Conservation (phyloP, 768 basidiomycete species). For the Porpolomopsis calyptriformis region DNA sequence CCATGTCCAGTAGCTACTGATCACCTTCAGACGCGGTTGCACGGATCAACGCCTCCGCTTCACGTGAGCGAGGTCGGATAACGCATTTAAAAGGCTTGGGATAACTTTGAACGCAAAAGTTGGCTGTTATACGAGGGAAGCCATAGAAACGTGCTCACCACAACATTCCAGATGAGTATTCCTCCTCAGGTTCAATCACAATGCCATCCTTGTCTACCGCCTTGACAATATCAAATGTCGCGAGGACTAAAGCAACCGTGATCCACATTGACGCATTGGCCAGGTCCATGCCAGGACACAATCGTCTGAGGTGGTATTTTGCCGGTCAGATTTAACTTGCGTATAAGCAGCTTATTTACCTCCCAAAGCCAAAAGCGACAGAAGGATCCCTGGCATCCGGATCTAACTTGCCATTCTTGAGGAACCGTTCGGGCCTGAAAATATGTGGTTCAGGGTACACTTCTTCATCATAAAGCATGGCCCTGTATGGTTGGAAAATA, state of each 20-base stretch:
- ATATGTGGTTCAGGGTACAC: conserved; percentile 24
- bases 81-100: conserved; percentile 20
- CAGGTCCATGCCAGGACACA: conserved; percentile 7
- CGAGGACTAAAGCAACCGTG: conserved; percentile 5
- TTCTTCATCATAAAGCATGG: conserved; percentile 24
- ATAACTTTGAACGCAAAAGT: conserved; percentile 12
- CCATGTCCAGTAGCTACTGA: too few species aligned
- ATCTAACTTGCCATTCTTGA: conserved; percentile 29
- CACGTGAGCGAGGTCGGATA: conserved; percentile 19
- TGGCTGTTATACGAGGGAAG: not conserved
- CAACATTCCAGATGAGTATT: conserved; percentile 7
- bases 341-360: conserved; percentile 19
- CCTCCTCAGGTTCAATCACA: not conserved
- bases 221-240: conserved; percentile 8
- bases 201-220: conserved; percentile 6
- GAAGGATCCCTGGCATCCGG: conserved; percentile 27
- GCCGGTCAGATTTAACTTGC: conserved; percentile 9
- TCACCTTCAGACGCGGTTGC: conserved; percentile 4
- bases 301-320: not conserved
- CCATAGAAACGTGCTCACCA: conserved; percentile 3
- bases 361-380: conserved; percentile 29
- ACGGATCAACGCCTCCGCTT: conserved; percentile 13
- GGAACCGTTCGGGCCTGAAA: conserved; percentile 40
- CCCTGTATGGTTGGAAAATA: conserved; percentile 18
- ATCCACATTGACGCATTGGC: conserved; percentile 6